Percentiles rank a stretch among this genome's conserved stretches.
phyloP scores from a whole-genome alignment of 1,284 basidiomycete genomes.

The Porogramme epimiltina region DNA sequence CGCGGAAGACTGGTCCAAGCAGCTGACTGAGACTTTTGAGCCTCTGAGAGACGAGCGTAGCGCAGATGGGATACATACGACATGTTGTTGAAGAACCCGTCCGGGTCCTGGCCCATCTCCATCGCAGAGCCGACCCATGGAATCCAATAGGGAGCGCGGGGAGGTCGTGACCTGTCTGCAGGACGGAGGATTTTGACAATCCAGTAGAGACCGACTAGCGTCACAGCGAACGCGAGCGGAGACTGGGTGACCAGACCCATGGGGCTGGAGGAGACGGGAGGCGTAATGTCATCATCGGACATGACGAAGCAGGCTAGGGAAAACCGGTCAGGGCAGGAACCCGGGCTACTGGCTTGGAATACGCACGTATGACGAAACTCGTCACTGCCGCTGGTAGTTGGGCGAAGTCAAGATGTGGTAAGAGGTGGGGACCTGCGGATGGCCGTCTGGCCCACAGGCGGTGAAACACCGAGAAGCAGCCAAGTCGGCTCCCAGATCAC shows the following conservation, averaged over 20 bases:
- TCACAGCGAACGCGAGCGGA: constrained; percentile 13
- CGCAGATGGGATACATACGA: constrained; percentile 7
- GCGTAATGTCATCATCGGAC: constrained; percentile 15
- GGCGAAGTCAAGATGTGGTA: too few relatives aligned
- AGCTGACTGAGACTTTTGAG: constrained; percentile 7
- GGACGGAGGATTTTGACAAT: constrained; percentile 11
- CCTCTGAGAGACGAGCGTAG: not conserved
- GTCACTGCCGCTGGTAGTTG: too few relatives aligned
- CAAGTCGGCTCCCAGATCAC: too few relatives aligned
- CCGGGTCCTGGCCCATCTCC: constrained; percentile 22
- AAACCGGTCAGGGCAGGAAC: too few relatives aligned
- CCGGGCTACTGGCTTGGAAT: too few relatives aligned
- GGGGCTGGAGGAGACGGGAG: constrained; percentile 11
- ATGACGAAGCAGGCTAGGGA: too few relatives aligned
- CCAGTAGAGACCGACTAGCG: constrained; percentile 14
- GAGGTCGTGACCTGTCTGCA: constrained; percentile 13
- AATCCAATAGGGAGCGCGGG: constrained; percentile 26
- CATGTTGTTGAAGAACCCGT: constrained; percentile 19
- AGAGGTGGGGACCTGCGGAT: too few relatives aligned
- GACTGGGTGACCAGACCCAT: constrained; percentile 9
- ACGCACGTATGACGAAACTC: too few relatives aligned
- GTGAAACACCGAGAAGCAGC: too few relatives aligned
- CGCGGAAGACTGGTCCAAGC: constrained; percentile 21
- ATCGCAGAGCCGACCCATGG: constrained; percentile 28
- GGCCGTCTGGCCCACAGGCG: too few relatives aligned